Evolutionary conservation across 2,329 filamentous ascomycete genomes (phyloP), one percentile per base, ranked within the genome.

Genomic region (Zymoseptoria crescenta): DNA sequence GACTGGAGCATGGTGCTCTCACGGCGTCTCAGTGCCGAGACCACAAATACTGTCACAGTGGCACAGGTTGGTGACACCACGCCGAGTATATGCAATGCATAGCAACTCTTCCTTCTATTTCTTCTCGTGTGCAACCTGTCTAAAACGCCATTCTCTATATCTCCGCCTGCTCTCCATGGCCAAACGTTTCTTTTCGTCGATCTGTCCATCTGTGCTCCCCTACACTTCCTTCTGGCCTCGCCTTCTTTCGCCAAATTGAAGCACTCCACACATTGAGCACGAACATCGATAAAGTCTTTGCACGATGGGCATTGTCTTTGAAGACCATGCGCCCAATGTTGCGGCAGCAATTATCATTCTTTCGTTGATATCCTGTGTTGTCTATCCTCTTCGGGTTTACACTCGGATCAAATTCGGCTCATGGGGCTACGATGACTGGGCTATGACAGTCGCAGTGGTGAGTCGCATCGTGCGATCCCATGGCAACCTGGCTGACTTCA

Each of bases 341-440:
- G 63, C 63, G 27, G 62, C 63, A 16, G 61, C 63, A 7, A 65
- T 65, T 56, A 61, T 65, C 27, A 64, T 62, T 20, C 51, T 65
- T 10, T 52, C 56, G 1, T 19, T 54, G 10, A 55, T 64, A 21
- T 62, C 63, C 8, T 55, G 60, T 28, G 56, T 65, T 19, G 63
- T 64, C 13, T 65, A 58, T 48, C 63, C 63, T 2, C 50, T 65
- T 56, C 62, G 63, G 29, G 57, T 65, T n/a, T 65, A 65, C 41
- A 65, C 63, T 16, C 58, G 63, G n/a, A 54, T 65, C 10, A 62
- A 62, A n/a, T 58, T 60, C 35, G 59, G 58, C 20, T 56, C 62
- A 9, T 73, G 69, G 64, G 71, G 69, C 5, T 56, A 67, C 8
- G 71, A 73, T 35, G 71, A 73, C 28, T 71, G 67, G 67, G 62